Conservation (phyloP, 2,329 filamentous ascomycete species). For the Sporothrix euskadiensis region DNA sequence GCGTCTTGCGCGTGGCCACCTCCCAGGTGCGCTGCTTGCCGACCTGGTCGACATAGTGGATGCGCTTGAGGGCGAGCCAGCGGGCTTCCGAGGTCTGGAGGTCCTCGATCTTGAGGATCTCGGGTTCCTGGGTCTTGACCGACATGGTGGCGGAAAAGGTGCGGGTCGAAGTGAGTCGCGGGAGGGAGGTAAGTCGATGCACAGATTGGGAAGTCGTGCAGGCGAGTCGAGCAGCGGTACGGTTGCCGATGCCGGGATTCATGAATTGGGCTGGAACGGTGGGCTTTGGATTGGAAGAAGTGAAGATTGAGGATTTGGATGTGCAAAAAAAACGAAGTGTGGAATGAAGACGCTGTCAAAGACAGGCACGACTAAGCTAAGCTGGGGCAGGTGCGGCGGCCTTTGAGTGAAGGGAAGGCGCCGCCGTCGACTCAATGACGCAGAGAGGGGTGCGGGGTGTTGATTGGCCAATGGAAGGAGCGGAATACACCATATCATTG, state of each 20-base stretch:
- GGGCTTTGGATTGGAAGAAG: not conserved
- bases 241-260: not conserved
- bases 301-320: not conserved
- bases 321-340: not conserved
- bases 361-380: not conserved
- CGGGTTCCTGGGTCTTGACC: slow-evolving; percentile 47
- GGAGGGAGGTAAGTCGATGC: not conserved
- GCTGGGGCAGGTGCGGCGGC: not conserved
- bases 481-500: no score
- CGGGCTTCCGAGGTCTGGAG: slow-evolving; percentile 54
- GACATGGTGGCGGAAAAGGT: slow-evolving; percentile 41
- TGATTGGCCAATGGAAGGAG: not conserved
- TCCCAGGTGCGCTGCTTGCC: slow-evolving; percentile 60
- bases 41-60: slow-evolving; percentile 59
- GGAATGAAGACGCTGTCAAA: not conserved
- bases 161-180: not conserved
- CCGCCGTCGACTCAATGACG: not conserved
- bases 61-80: slow-evolving; percentile 58
- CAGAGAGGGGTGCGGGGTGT: not conserved
- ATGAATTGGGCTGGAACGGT: not conserved
- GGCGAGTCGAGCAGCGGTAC: slow-evolving; percentile 1
- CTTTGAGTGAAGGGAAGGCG: not conserved
- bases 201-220: not conserved
- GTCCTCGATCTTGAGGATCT: slow-evolving; percentile 49
- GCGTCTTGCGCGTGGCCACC: slow-evolving; percentile 59